Percentiles rank a stretch among this genome's conserved stretches.
These are phyloP conservation scores for Panus rudis DNA, from an alignment of 768 basidiomycete species.

Conservation along the genomic window DNA sequence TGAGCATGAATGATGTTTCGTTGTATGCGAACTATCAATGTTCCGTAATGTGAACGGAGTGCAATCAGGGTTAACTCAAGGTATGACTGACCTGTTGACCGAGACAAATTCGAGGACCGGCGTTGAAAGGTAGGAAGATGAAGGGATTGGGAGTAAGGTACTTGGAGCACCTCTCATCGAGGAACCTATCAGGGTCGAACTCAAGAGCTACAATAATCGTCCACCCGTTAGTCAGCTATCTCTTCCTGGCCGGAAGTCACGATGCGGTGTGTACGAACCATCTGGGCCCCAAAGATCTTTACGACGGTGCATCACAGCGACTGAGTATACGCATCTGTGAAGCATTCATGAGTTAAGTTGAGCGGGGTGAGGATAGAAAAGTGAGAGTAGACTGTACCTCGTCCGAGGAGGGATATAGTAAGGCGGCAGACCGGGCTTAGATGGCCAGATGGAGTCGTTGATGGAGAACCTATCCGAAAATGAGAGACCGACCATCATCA, in stretches of 20 bases:
- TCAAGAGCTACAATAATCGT: slow-evolving; percentile 32
- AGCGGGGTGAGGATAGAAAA: not conserved
- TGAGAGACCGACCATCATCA: slow-evolving; percentile 12
- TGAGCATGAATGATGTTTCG: slow-evolving; percentile 45
- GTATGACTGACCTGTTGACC: slow-evolving; percentile 29
- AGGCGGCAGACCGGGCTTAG: slow-evolving; percentile 28
- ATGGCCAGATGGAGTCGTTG: slow-evolving; percentile 22
- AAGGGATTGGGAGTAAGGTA: slow-evolving; percentile 52
- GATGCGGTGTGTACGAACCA: slow-evolving; percentile 28
- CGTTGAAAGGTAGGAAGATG: slow-evolving; percentile 39
- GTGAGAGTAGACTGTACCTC: slow-evolving; percentile 12
- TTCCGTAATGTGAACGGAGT: too few species aligned
- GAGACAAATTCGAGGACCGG: slow-evolving; percentile 31
- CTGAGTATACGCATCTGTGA: slow-evolving; percentile 33
- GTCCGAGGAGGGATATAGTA: slow-evolving; percentile 36
- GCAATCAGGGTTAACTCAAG: too few species aligned
- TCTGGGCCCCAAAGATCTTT: slow-evolving; percentile 64
- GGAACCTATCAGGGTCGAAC: slow-evolving; percentile 65
- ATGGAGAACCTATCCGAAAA: slow-evolving; percentile 15
- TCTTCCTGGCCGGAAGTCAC: not conserved
- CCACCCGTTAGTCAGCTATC: not conserved
- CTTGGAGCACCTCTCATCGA: slow-evolving; percentile 52
- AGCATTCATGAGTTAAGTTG: slow-evolving; percentile 20
- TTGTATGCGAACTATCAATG: slow-evolving; percentile 56
- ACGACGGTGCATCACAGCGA: slow-evolving; percentile 53